phyloP scores from a whole-genome alignment of 2,329 filamentous ascomycete species.

The Venturiaceae sp. region DNA sequence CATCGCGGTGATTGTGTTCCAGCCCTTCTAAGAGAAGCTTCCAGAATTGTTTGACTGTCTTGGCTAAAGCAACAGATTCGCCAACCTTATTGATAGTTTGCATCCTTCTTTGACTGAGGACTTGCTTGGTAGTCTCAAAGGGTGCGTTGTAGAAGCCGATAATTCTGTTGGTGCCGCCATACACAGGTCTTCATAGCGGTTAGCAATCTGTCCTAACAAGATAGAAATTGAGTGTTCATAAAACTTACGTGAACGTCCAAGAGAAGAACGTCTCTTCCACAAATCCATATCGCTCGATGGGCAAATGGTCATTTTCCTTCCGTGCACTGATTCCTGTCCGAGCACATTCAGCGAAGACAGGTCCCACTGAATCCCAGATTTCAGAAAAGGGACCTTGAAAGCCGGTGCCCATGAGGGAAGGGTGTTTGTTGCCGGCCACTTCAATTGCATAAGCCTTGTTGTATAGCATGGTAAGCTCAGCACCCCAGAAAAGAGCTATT shows the following conservation, averaged over 20 bases:
- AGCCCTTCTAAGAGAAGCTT: conserved; percentile 16
- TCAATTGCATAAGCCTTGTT: conserved; percentile 24
- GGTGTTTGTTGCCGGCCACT: conserved; percentile 24
- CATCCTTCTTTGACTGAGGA: conserved; percentile 25
- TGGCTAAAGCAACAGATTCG: conserved; percentile 19
- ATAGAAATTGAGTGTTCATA: too few relatives aligned
- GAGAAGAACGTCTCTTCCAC: conserved; percentile 24
- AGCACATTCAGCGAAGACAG: conserved; percentile 19
- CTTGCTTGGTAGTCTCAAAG: conserved; percentile 28
- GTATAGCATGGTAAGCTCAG: conserved; percentile 22
- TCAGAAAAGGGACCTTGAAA: conserved; percentile 25
- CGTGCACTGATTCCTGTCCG: conserved; percentile 19
- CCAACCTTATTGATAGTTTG: conserved; percentile 28
- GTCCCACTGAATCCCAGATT: conserved; percentile 28
- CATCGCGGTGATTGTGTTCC: conserved; percentile 3
- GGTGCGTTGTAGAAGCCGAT: conserved; percentile 21
- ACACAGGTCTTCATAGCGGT: conserved; percentile 21
- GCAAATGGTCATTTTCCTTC: conserved; percentile 19
- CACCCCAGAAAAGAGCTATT: conserved; percentile 27
- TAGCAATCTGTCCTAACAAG: too few relatives aligned
- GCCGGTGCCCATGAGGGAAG: conserved; percentile 22
- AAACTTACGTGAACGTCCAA: conserved; percentile 27
- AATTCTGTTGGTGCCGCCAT: conserved; percentile 24
- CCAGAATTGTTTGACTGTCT: conserved; percentile 33
- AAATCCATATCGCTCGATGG: conserved; percentile 15